phyloP scores from a whole-genome alignment of 805 yeast species.

The Lachancea quebecensis region DNA sequence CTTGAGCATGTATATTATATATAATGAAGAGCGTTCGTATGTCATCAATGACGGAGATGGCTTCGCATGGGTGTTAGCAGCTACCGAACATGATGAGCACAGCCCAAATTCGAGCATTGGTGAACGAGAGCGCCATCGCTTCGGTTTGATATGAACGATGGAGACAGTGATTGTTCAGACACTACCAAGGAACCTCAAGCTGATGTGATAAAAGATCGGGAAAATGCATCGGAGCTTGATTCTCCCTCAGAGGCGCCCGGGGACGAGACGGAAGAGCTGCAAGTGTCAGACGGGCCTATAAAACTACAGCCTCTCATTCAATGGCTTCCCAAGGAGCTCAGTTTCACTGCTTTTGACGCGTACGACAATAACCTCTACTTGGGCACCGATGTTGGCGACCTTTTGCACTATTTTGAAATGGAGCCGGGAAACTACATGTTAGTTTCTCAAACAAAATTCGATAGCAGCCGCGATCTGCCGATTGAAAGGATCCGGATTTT shows the following conservation, averaged over 20 bases:
- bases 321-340: slow-evolving; percentile 20
- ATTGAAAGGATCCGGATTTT: slow-evolving; percentile 24
- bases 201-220: background rate
- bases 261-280: background rate
- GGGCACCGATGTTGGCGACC: slow-evolving; percentile 27
- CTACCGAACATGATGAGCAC: too few species aligned
- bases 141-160: background rate
- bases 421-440: slow-evolving; percentile 27
- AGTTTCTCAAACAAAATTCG: slow-evolving; percentile 27
- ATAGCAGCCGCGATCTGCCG: slow-evolving; percentile 11
- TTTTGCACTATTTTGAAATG: slow-evolving; percentile 30
- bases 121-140: background rate
- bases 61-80: too few species aligned
- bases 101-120: too few species aligned
- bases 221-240: background rate
- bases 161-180: background rate
- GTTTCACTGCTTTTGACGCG: slow-evolving; percentile 22
- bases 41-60: background rate
- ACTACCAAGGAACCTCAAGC: background rate
- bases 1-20: slow-evolving; percentile 5
- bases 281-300: slow-evolving; percentile 17
- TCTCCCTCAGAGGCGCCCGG: background rate
- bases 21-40: background rate
- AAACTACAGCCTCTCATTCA: slow-evolving; percentile 18
- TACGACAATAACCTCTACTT: slow-evolving; percentile 28